Conservation (phyloP, 164 flowering plant genomes). For the Nymphaea thermarum region DNA sequence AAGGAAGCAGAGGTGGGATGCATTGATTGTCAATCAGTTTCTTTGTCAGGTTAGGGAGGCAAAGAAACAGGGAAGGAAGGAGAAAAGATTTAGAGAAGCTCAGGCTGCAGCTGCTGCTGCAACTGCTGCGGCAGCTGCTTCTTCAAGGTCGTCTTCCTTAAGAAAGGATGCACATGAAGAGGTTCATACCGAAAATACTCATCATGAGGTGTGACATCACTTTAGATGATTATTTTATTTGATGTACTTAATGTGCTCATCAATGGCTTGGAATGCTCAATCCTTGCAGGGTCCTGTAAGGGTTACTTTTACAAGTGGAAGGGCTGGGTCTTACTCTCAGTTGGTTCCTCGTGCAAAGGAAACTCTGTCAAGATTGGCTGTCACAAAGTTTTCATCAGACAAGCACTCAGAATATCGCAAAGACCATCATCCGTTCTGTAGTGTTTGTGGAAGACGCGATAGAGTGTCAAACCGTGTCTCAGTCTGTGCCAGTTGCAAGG, state of each 20-base stretch:
- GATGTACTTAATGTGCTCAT: background rate
- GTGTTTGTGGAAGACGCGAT: conserved; percentile 73
- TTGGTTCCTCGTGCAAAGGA: conserved; percentile 54
- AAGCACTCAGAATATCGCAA: conserved; percentile 34
- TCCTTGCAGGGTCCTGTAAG: conserved; percentile 32
- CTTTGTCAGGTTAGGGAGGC: conserved; percentile 66
- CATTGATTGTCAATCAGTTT: conserved; percentile 60
- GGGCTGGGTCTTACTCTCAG: conserved; percentile 37
- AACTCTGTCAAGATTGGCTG: conserved; percentile 42
- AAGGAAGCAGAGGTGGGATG: conserved; percentile 69
- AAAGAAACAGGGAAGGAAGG: conserved; percentile 87
- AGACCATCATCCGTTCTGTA: conserved; percentile 61
- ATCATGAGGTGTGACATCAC: conserved; percentile 35
- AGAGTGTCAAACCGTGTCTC: conserved; percentile 53
- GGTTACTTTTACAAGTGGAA: conserved; percentile 26
- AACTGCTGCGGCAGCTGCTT: conserved; percentile 93
- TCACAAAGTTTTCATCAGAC: conserved; percentile 34
- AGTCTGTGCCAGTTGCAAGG: conserved; percentile 93
- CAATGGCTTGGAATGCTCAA: background rate
- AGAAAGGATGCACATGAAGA: conserved; percentile 79
- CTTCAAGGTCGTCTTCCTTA: conserved; percentile 65
- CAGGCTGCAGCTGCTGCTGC: conserved; percentile 97
- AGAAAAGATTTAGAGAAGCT: conserved; percentile 78
- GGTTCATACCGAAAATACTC: conserved; percentile 16
- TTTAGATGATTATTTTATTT: background rate